Percentiles rank a stretch among this genome's conserved stretches.
phyloP scores from a whole-genome alignment of 257 asterid species.

The Striga asiatica region DNA sequence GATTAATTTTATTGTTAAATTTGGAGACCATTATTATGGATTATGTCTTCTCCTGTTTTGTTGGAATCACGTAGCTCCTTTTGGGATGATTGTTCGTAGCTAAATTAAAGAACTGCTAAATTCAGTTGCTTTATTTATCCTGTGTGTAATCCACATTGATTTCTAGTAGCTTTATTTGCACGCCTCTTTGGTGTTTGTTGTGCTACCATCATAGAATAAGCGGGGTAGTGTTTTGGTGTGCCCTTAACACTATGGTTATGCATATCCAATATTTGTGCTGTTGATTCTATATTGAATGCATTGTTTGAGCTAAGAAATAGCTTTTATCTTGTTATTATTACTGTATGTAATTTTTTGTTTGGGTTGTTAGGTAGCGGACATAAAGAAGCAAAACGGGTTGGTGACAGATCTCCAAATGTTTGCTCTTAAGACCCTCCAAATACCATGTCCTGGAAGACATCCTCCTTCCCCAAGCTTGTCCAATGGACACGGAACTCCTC shows the following conservation, averaged over 20 bases:
- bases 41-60: background rate
- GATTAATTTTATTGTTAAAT: background rate
- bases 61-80: background rate
- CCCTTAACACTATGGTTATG: background rate
- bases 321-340: background rate
- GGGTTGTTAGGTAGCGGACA: background rate
- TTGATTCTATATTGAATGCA: background rate
- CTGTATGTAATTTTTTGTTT: background rate
- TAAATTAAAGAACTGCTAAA: background rate
- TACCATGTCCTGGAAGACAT: conserved; percentile 85
- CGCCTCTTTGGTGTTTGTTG: too few species aligned
- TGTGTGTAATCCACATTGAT: too few species aligned
- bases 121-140: too few species aligned
- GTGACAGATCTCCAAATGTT: background rate
- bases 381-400: background rate
- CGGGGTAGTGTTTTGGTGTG: background rate
- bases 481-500: conserved; percentile 33
- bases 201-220: too few species aligned
- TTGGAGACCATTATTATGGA: background rate
- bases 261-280: background rate
- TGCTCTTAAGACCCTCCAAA: background rate
- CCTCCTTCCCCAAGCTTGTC: conserved; percentile 61
- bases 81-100: background rate
- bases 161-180: too few species aligned
- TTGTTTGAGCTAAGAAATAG: background rate